Base-by-base conservation (phyloP, 2,329 filamentous ascomycete genomes). In the Claviceps purpurea region DNA sequence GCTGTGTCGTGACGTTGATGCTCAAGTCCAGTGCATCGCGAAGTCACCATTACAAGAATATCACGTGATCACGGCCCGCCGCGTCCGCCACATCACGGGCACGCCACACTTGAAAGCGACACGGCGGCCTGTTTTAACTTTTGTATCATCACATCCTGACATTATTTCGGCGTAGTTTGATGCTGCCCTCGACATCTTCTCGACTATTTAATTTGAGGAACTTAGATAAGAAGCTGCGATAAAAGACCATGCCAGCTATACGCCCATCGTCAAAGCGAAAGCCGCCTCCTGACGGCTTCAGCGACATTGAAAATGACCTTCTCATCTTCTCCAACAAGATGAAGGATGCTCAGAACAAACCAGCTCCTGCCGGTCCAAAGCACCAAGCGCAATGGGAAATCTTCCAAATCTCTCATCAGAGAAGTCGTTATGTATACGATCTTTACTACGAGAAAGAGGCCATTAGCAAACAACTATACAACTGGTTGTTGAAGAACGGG, bases 401-500 rank as follows among this genome's bases (percentile, higher is more conserved):
- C 59, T 97, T 98, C 65, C 90, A 97, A 68, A 96, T 98, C 65
- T 85, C 85, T 24, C 93, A 98, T 70, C 89, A 96, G 70, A 82
- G 91, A 73, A 84, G 73, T 56, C 82, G 89, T 64, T 98, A 98
- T 70, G 85, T 98, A 57, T 98, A 96, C 73, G 93, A 97, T 65
- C 77, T 98, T 47, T 97, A 96, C 73, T 98, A 97, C 71, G 85
- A 94, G 68, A 95, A 96, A 71, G 88, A 96, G 70, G 91, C 91
- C 50, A 97, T 98, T 66, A 87, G 81, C 69, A 91, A 87, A 71
- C 76, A 84, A 69, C 75, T 98, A 20, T 98, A 98, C 70, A 93
- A 97, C 60, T 98, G 88, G 84, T 73, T 97, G 57, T 73, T 98
- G 55, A 98, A 98, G 78, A 96, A 98, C 65, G 84, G 84, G 49